Conservation (phyloP, 1,284 basidiomycete genomes). For the Takashimella tepidaria region DNA sequence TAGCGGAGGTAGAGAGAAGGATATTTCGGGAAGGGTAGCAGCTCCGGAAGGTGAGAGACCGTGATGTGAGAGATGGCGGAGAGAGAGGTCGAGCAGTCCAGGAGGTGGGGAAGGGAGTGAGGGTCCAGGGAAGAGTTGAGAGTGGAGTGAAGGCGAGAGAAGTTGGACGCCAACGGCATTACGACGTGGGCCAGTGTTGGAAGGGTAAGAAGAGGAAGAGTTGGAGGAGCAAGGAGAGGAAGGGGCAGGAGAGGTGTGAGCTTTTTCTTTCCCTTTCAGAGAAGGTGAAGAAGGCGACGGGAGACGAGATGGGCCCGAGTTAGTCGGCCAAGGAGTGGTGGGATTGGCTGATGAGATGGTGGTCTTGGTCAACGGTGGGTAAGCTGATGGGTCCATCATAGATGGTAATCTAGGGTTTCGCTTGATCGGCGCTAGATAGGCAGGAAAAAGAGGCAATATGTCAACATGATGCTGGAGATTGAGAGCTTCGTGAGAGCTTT, state of each 20-base stretch:
- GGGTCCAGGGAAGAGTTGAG: conserved; percentile 74
- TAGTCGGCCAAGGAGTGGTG: not conserved
- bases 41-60: conserved; percentile 74
- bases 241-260: not conserved
- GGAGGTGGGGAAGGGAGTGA: conserved; percentile 61
- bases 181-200: conserved; percentile 44
- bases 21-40: conserved; percentile 69
- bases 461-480: not conserved
- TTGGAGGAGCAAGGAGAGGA: too few relatives aligned
- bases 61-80: conserved; percentile 71
- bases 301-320: not conserved
- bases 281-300: not conserved
- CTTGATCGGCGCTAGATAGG: not conserved
- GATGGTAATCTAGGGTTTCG: not conserved
- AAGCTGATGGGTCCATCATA: not conserved
- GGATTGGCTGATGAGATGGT: too few relatives aligned
- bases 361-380: not conserved
- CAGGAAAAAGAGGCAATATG: too few relatives aligned
- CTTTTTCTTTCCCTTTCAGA: conserved; percentile 3
- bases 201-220: too few relatives aligned
- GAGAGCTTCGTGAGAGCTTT: too few relatives aligned
- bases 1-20: conserved; percentile 76
- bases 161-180: conserved; percentile 91
- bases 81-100: conserved; percentile 66
- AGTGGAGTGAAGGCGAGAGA: conserved; percentile 70